Percentiles rank a stretch among this genome's conserved stretches.
Evolutionary conservation across 441 rosid species (phyloP).

Genomic region (Adansonia grandidieri): DNA sequence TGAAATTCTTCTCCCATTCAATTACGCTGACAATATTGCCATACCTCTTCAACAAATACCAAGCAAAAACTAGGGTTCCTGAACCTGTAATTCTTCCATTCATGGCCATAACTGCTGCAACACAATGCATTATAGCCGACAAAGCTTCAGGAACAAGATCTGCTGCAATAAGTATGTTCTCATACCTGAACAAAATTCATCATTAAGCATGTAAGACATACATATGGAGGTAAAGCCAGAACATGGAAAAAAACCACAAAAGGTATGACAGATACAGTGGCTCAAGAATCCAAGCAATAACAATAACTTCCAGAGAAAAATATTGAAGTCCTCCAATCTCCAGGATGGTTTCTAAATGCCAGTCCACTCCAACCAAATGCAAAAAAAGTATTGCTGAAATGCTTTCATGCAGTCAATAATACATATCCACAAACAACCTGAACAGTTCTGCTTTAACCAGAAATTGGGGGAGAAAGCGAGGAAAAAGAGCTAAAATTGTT

Average conservation of each 20-base stretch:
- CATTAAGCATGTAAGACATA: conserved; percentile 24
- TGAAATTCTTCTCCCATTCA: conserved; percentile 88
- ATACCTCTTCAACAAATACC: conserved; percentile 79
- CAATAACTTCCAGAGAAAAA: not conserved
- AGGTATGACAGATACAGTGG: not conserved
- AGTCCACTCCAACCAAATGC: conserved; percentile 7
- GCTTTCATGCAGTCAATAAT: conserved; percentile 9
- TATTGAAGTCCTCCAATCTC: not conserved
- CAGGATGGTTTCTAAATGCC: not conserved
- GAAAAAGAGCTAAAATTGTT: conserved; percentile 5
- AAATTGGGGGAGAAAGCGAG: not conserved
- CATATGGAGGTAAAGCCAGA: not conserved
- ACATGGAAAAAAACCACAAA: conserved; percentile 5
- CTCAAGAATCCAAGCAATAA: not conserved
- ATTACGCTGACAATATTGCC: conserved; percentile 74
- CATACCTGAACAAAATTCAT: conserved; percentile 71
- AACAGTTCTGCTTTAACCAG: not conserved
- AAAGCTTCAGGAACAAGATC: conserved; percentile 92
- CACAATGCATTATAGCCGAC: conserved; percentile 69
- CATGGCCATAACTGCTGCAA: conserved; percentile 63
- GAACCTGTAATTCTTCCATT: conserved; percentile 78
- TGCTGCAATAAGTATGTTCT: conserved; percentile 75
- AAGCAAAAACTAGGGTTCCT: conserved; percentile 72
- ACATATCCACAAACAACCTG: not conserved
- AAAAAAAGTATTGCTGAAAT: conserved; percentile 1